phyloP scores from a whole-genome alignment of 129 eudicot species.

The Flaveria sonorensis region DNA sequence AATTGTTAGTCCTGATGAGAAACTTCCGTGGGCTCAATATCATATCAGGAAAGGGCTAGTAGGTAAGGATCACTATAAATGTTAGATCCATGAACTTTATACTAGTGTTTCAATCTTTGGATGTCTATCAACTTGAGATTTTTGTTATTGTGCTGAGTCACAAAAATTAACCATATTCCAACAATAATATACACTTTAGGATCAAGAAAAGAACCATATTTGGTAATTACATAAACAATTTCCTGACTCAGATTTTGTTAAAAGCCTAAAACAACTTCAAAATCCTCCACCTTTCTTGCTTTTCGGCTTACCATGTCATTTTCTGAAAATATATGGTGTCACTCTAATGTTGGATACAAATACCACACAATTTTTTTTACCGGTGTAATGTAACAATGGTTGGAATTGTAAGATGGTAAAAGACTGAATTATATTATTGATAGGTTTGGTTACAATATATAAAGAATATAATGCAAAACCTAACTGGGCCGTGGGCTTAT shows the following conservation, averaged over 20 bases:
- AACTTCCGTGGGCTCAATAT: slow-evolving; percentile 63
- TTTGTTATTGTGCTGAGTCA: neutral
- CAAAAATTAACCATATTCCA: neutral
- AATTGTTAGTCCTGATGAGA: slow-evolving; percentile 54
- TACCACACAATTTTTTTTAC: too few species aligned
- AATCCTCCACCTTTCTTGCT: too few species aligned
- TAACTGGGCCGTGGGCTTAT: too few species aligned
- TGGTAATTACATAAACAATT: neutral
- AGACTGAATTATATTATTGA: too few species aligned
- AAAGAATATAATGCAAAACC: too few species aligned
- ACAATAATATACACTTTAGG: neutral
- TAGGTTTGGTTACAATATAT: too few species aligned
- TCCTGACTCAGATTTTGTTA: neutral
- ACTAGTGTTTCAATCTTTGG: neutral
- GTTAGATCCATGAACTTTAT: neutral
- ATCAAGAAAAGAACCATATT: neutral
- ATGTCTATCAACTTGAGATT: neutral
- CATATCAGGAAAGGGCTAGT: slow-evolving; percentile 65
- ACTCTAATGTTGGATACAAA: too few species aligned
- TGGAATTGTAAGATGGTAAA: too few species aligned
- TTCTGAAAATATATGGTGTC: too few species aligned
- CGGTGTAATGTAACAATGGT: too few species aligned
- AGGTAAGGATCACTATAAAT: slow-evolving; percentile 42
- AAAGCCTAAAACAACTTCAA: too few species aligned
- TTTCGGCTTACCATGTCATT: too few species aligned